phyloP scores from a whole-genome alignment of 768 basidiomycete species.

The Galerina marginata region DNA sequence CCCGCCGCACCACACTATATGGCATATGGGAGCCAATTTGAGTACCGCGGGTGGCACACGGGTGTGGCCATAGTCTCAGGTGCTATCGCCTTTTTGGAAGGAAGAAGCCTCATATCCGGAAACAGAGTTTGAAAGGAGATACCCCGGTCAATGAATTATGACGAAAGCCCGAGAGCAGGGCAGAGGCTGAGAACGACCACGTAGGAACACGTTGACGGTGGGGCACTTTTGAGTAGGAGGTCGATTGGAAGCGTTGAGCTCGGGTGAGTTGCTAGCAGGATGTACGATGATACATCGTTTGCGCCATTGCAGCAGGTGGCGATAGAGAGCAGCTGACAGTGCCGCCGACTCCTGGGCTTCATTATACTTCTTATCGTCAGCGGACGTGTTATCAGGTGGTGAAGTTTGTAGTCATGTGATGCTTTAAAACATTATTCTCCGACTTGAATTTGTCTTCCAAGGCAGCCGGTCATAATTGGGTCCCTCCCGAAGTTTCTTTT shows the following conservation, averaged over 20 bases:
- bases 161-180: not conserved
- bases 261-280: too few relatives aligned
- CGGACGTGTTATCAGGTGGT: constrained; percentile 5
- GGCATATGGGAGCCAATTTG: constrained; percentile 11
- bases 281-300: too few relatives aligned
- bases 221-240: not conserved
- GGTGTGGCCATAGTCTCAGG: constrained; percentile 5
- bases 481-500: too few relatives aligned
- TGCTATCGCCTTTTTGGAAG: constrained; percentile 9
- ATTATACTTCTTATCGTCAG: constrained; percentile 3
- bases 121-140: constrained; percentile 15
- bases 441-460: not conserved
- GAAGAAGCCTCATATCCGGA: constrained; percentile 4
- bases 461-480: not conserved
- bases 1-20: too few relatives aligned
- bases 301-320: not conserved
- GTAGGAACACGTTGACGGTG: not conserved
- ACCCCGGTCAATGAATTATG: constrained; percentile 12
- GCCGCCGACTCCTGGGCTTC: not conserved
- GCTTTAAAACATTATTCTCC: not conserved
- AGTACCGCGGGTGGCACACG: constrained; percentile 9
- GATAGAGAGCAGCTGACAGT: constrained; percentile 3
- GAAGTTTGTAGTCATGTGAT: constrained; percentile 5
- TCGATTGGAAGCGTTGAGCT: not conserved
- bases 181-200: not conserved